A percentile compares a stretch with the other conserved stretches of the same genome.
These are phyloP conservation scores for Fonsecaea pugnacius DNA, from an alignment of 2,329 filamentous ascomycete genomes.

Conservation along the genomic window DNA sequence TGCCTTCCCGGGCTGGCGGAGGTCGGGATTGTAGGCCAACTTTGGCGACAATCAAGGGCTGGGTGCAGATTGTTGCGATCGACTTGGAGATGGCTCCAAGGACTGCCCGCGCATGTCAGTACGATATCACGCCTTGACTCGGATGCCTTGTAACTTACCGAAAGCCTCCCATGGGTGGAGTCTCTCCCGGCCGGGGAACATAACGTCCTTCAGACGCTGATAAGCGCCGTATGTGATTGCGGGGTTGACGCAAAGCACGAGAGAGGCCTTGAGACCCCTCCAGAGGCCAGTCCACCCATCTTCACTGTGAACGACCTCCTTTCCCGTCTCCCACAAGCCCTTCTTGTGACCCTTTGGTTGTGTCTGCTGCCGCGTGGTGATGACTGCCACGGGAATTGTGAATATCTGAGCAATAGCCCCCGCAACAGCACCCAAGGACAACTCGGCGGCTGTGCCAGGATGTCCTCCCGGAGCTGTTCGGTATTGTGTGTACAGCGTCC, in stretches of 20 bases:
- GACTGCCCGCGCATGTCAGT: constrained; percentile 56
- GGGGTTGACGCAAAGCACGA: constrained; percentile 94
- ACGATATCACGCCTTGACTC: background rate
- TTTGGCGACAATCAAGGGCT: constrained; percentile 96
- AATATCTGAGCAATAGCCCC: constrained; percentile 92
- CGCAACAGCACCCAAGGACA: constrained; percentile 81
- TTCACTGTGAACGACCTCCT: constrained; percentile 85
- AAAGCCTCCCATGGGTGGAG: constrained; percentile 88
- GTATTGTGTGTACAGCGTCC: constrained; percentile 71
- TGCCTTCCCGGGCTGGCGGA: constrained; percentile 79
- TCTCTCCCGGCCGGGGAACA: constrained; percentile 77
- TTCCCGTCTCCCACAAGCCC: constrained; percentile 82
- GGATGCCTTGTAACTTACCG: constrained; percentile 62
- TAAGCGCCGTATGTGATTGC: constrained; percentile 98
- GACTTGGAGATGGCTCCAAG: constrained; percentile 92
- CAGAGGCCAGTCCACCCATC: constrained; percentile 89
- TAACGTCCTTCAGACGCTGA: constrained; percentile 75
- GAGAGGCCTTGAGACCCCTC: constrained; percentile 92
- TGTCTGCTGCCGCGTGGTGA: constrained; percentile 95
- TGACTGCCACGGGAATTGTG: constrained; percentile 93
- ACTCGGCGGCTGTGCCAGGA: constrained; percentile 79
- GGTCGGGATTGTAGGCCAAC: constrained; percentile 94
- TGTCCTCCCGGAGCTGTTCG: constrained; percentile 49
- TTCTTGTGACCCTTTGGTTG: constrained; percentile 83
- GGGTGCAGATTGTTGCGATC: constrained; percentile 86